Conservation (phyloP, 1,284 basidiomycete species). For the Malassezia caprae region DNA sequence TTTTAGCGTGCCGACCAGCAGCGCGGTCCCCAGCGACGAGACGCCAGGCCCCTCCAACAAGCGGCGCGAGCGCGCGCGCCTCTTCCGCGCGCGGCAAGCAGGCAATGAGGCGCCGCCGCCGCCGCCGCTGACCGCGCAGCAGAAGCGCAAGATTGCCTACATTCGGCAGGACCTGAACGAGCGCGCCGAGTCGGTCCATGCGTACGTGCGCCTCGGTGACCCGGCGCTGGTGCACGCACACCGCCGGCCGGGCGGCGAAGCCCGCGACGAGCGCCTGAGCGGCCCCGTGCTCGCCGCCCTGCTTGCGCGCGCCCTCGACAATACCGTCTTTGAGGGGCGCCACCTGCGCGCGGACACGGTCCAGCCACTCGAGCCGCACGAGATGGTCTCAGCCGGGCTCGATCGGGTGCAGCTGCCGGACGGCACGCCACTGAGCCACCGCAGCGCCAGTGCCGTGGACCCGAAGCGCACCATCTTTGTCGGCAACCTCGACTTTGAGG, state of each 20-base stretch:
- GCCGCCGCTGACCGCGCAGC: conserved; percentile 62
- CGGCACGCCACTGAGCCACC: conserved; percentile 22
- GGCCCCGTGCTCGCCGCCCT: conserved; percentile 57
- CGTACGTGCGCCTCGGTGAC: conserved; percentile 40
- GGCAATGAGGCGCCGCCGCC: conserved; percentile 20
- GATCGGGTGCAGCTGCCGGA: conserved; percentile 32
- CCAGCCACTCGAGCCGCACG: conserved; percentile 25
- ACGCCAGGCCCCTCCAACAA: conserved; percentile 36
- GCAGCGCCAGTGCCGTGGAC: conserved; percentile 22
- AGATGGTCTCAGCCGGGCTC: conserved; percentile 34
- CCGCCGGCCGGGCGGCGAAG: not conserved
- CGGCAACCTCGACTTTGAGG: conserved; percentile 83
- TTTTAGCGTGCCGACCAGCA: conserved; percentile 42
- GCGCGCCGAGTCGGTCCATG: conserved; percentile 37
- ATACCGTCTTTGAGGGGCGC: conserved; percentile 63
- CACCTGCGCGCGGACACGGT: conserved; percentile 43
- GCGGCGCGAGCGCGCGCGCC: conserved; percentile 52
- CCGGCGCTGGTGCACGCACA: conserved; percentile 19
- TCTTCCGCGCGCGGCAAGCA: conserved; percentile 57
- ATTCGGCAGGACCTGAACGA: conserved; percentile 64
- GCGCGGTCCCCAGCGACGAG: conserved; percentile 20
- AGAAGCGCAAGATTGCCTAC: conserved; percentile 89
- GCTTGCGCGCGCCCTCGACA: conserved; percentile 61
- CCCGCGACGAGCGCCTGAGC: conserved; percentile 22
- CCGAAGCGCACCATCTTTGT: conserved; percentile 72